Percentiles rank a stretch among this genome's conserved stretches.
Conservation (phyloP, 352 stramenopile genomes). For the Globisporangium polare region DNA sequence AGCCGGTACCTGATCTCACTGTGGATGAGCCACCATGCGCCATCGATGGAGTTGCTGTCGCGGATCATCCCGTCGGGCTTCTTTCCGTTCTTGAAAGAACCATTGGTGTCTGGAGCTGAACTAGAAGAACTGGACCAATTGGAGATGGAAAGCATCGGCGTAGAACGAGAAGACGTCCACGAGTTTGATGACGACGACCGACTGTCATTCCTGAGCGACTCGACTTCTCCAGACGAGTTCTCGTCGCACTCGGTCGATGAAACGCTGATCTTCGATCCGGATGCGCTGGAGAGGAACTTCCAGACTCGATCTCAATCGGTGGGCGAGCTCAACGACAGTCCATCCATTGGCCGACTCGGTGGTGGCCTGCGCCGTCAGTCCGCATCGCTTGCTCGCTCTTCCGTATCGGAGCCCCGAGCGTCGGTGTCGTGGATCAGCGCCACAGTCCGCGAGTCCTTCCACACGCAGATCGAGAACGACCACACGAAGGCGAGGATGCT, state of each 20-base stretch:
- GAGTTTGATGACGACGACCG: conserved; percentile 29
- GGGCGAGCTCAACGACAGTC: conserved; percentile 9
- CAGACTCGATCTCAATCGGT: conserved; percentile 11
- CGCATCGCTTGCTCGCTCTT: conserved; percentile 31
- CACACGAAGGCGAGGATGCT: conserved; percentile 61
- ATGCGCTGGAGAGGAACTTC: conserved; percentile 1
- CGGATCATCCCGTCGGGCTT: conserved; percentile 90
- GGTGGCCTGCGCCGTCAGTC: conserved; percentile 20
- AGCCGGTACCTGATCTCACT: conserved; percentile 93
- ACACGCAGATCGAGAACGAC: conserved; percentile 53
- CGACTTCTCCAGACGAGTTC: conserved; percentile 12
- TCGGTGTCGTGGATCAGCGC: conserved; percentile 25
- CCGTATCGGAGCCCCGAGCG: conserved; percentile 28
- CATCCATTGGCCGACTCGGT: not conserved
- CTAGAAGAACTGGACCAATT: conserved; percentile 85
- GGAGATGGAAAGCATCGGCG: conserved; percentile 58
- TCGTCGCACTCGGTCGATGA: conserved; percentile 1
- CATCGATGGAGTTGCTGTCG: conserved; percentile 87
- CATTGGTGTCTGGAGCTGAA: conserved; percentile 69
- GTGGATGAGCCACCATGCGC: conserved; percentile 90
- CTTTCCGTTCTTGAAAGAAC: conserved; percentile 86
- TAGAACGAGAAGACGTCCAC: conserved; percentile 32
- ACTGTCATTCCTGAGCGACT: conserved; percentile 36
- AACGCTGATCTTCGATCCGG: conserved; percentile 7
- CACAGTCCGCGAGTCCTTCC: conserved; percentile 40